These are phyloP conservation scores for Typha latifolia DNA, from an alignment of 176 grass and related monocot genomes.

Conservation along the genomic window DNA sequence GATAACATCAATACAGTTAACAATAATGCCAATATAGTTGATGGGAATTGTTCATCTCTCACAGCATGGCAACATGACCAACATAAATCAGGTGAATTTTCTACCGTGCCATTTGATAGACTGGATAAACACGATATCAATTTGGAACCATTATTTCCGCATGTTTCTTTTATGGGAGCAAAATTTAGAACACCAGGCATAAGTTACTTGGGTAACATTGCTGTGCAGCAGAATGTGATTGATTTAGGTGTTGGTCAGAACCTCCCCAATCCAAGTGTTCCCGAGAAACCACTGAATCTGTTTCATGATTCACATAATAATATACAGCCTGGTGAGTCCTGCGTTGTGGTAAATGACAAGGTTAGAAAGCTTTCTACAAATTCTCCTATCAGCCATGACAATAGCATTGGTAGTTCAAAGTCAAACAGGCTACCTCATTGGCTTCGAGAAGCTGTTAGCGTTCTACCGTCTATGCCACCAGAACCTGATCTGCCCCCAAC, in stretches of 20 bases:
- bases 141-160: conserved; percentile 42
- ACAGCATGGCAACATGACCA: conserved; percentile 41
- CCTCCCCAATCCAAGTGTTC: conserved; percentile 32
- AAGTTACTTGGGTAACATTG: conserved; percentile 29
- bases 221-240: conserved; percentile 38
- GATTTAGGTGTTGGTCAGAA: conserved; percentile 33
- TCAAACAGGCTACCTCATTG: conserved; percentile 90
- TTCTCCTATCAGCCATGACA: conserved; percentile 28
- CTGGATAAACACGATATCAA: conserved; percentile 48
- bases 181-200: conserved; percentile 32
- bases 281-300: conserved; percentile 35
- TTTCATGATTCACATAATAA: conserved; percentile 37
- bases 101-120: conserved; percentile 30
- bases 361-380: conserved; percentile 20
- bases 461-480: conserved; percentile 37
- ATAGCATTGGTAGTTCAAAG: conserved; percentile 45
- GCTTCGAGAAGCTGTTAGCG: conserved; percentile 85
- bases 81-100: conserved; percentile 35
- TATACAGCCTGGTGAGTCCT: conserved; percentile 37
- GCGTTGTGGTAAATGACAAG: conserved; percentile 30
- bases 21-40: conserved; percentile 35
- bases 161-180: conserved; percentile 47
- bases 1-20: conserved; percentile 32
- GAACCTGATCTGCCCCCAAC: conserved; percentile 47
- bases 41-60: conserved; percentile 29